phyloP scores from a whole-genome alignment of 768 basidiomycete species.

The Lanmaoa pseudosensibilis region DNA sequence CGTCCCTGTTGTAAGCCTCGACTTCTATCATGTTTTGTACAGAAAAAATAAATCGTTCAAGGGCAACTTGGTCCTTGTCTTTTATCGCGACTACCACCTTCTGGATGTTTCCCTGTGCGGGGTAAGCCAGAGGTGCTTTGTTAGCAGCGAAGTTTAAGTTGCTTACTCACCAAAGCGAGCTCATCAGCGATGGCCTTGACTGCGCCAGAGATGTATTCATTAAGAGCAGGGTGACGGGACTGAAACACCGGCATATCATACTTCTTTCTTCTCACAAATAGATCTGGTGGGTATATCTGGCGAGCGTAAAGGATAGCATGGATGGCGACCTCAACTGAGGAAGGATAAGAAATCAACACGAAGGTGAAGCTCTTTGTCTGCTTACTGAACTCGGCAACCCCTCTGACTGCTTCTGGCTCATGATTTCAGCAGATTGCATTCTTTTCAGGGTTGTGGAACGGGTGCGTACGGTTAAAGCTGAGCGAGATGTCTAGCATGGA shows the following conservation, averaged over 20 bases:
- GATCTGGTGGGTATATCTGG: conserved; percentile 83
- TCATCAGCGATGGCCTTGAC: conserved; percentile 82
- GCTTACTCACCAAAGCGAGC: conserved; percentile 53
- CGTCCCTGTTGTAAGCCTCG: conserved; percentile 68
- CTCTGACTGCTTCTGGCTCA: conserved; percentile 56
- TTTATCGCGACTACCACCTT: conserved; percentile 86
- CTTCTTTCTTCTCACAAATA: conserved; percentile 86
- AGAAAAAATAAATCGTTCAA: conserved; percentile 91
- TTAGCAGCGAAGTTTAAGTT: not conserved
- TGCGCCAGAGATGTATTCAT: conserved; percentile 87
- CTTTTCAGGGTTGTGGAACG: not conserved
- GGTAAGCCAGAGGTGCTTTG: not conserved
- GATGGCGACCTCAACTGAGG: conserved; percentile 87
- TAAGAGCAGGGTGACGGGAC: conserved; percentile 86
- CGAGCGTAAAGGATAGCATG: conserved; percentile 91
- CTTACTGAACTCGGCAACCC: conserved; percentile 73
- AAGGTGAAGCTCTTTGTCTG: not conserved
- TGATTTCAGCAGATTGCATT: conserved; percentile 11
- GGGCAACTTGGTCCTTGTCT: conserved; percentile 69
- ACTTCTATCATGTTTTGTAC: conserved; percentile 79
- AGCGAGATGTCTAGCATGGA: conserved; percentile 31
- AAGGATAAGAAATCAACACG: conserved; percentile 3
- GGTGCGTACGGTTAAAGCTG: conserved; percentile 40
- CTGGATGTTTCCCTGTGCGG: conserved; percentile 67
- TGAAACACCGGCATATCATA: conserved; percentile 92